Conservation (phyloP, 139 green algal species). For the Dunaliella primolecta region DNA sequence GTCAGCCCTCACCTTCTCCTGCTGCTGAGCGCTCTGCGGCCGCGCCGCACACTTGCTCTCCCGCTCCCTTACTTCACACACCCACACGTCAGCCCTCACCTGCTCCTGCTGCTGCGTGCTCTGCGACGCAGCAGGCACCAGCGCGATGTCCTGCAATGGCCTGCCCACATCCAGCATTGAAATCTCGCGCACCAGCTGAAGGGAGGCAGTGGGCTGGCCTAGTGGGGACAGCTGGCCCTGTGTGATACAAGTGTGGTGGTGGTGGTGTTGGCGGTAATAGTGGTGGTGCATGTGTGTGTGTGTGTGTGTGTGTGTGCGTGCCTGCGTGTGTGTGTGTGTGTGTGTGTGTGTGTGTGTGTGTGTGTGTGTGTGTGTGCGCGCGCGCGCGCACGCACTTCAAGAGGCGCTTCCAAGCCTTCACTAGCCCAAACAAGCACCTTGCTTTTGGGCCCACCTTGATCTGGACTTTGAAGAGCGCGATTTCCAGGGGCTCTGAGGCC, state of each 20-base stretch:
- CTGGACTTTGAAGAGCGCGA: slow-evolving; percentile 72
- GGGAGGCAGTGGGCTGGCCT: slow-evolving; percentile 36
- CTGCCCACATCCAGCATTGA: slow-evolving; percentile 70
- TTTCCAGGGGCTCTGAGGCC: slow-evolving; percentile 71
- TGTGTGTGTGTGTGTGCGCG: background rate
- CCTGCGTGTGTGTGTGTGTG: background rate
- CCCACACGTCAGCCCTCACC: too few species aligned
- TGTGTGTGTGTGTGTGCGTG: background rate
- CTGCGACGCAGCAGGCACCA: slow-evolving; percentile 27
- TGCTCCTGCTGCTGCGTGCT: too few species aligned
- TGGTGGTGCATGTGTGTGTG: background rate
- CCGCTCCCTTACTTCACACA: too few species aligned
- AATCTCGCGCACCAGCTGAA: slow-evolving; percentile 67
- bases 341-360: background rate
- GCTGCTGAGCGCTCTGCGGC: too few species aligned
- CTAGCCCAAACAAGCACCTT: too few species aligned
- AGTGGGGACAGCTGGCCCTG: slow-evolving; percentile 48
- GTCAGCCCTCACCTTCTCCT: too few species aligned
- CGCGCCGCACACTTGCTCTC: too few species aligned
- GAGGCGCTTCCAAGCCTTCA: too few species aligned
- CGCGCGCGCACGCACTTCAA: too few species aligned
- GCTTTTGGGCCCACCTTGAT: slow-evolving; percentile 29
- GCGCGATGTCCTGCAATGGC: slow-evolving; percentile 48
- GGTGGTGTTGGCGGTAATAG: background rate
- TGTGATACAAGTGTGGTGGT: background rate